Percentiles rank a stretch among this genome's conserved stretches.
Evolutionary conservation across 129 eudicot species (phyloP).

Genomic region (Flaveria robusta): DNA sequence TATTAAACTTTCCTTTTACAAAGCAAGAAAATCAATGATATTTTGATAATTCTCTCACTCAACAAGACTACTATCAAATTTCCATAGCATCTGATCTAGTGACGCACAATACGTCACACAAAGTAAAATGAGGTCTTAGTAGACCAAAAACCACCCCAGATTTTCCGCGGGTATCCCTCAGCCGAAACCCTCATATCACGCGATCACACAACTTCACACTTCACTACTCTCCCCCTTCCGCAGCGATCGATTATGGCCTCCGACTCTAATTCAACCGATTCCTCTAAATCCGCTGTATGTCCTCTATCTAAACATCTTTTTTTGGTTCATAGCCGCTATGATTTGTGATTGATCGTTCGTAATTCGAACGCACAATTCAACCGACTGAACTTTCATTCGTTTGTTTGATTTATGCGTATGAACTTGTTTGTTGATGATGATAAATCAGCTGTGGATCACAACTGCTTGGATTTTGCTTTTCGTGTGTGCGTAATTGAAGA

Average conservation of each 20-base stretch:
- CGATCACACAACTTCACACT: background rate
- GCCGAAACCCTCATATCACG: slow-evolving; percentile 6
- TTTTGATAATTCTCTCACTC: no score
- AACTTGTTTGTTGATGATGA: slow-evolving; percentile 1
- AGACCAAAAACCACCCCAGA: slow-evolving; percentile 7
- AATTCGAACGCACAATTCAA: background rate
- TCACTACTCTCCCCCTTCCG: background rate
- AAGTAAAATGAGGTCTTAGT: background rate
- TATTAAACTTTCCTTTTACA: no score
- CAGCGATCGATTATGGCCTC: slow-evolving; percentile 33
- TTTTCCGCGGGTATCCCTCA: slow-evolving; percentile 27
- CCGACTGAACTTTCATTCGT: background rate
- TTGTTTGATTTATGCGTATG: background rate
- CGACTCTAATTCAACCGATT: slow-evolving; percentile 31
- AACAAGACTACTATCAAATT: no score
- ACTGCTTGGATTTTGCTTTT: background rate
- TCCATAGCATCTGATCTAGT: background rate
- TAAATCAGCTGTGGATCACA: slow-evolving; percentile 15
- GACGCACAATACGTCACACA: background rate
- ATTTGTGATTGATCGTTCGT: background rate
- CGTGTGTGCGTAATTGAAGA: background rate
- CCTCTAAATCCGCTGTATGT: slow-evolving; percentile 43
- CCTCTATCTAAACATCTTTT: background rate
- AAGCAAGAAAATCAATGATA: no score
- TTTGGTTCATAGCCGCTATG: background rate